Percentiles rank a stretch among this genome's conserved stretches.
phyloP scores from a whole-genome alignment of 208 protist species.

The Trypanosoma congolense region DNA sequence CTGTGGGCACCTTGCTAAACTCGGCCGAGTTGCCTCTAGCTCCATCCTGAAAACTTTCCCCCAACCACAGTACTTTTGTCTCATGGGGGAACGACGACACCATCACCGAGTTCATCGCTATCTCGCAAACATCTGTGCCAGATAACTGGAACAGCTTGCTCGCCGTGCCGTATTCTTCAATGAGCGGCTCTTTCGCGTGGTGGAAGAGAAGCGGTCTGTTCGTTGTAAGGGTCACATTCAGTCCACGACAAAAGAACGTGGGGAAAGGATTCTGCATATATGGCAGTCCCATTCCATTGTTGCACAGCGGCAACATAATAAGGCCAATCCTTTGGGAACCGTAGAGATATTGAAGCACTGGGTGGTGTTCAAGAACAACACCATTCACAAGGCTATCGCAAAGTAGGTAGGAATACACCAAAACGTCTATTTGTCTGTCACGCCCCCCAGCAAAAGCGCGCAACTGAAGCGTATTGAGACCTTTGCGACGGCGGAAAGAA shows the following conservation, averaged over 20 bases:
- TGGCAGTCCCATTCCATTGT: conserved; percentile 93
- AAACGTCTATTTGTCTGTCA: conserved; percentile 41
- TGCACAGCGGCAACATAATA: conserved; percentile 94
- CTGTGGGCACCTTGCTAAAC: conserved; percentile 61
- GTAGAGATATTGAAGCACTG: conserved; percentile 97
- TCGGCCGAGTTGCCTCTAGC: conserved; percentile 55
- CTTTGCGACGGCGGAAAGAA: conserved; percentile 75
- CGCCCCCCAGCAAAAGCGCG: conserved; percentile 89
- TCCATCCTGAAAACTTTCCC: conserved; percentile 54
- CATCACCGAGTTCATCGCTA: conserved; percentile 79
- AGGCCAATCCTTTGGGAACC: conserved; percentile 96
- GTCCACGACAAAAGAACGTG: conserved; percentile 88
- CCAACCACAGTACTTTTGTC: conserved; percentile 57
- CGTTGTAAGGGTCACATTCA: conserved; percentile 96
- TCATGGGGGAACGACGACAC: conserved; percentile 71
- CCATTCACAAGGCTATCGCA: conserved; percentile 92
- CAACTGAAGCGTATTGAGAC: conserved; percentile 91
- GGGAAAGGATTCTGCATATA: conserved; percentile 93
- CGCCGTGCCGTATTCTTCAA: conserved; percentile 85
- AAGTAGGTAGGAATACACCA: conserved; percentile 83
- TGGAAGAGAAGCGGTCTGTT: conserved; percentile 91
- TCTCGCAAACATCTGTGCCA: conserved; percentile 77
- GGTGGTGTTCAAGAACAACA: conserved; percentile 85
- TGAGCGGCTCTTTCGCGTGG: conserved; percentile 79
- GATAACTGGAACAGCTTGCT: conserved; percentile 64